Conservation (phyloP, 129 eudicot species). For the Pittosporum tobira region DNA sequence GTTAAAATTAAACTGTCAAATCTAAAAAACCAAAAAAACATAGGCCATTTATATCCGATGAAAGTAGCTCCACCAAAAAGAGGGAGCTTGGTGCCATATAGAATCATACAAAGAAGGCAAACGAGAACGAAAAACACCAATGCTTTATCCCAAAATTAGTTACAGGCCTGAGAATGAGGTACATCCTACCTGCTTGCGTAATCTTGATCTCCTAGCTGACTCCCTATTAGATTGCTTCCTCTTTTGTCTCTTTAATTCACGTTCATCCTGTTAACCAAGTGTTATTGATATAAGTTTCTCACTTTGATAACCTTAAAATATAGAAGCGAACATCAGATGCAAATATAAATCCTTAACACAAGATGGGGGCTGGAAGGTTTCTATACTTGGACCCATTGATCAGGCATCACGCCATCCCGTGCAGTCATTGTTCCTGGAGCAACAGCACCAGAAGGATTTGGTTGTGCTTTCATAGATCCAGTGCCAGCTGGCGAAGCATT, state of each 20-base stretch:
- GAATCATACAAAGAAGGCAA: too few species aligned
- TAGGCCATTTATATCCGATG: too few species aligned
- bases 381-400: constrained; percentile 83
- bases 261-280: constrained; percentile 64
- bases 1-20: too few species aligned
- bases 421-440: constrained; percentile 30
- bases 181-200: constrained; percentile 80
- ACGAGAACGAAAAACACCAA: too few species aligned
- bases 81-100: too few species aligned
- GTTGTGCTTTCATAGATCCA: constrained; percentile 51
- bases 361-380: too few species aligned
- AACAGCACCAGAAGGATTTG: constrained; percentile 36
- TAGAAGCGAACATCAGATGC: not conserved
- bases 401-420: constrained; percentile 42
- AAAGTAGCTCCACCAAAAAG: too few species aligned
- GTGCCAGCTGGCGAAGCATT: constrained; percentile 59
- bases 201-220: constrained; percentile 91
- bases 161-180: not conserved
- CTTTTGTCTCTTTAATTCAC: constrained; percentile 86
- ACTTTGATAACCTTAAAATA: not conserved
- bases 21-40: too few species aligned
- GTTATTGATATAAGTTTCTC: not conserved
- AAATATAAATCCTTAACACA: too few species aligned
- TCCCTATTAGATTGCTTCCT: constrained; percentile 94
- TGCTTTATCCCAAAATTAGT: too few species aligned